Base-by-base conservation (phyloP, 2,329 filamentous ascomycete genomes). In the Epichloe coenophiala region DNA sequence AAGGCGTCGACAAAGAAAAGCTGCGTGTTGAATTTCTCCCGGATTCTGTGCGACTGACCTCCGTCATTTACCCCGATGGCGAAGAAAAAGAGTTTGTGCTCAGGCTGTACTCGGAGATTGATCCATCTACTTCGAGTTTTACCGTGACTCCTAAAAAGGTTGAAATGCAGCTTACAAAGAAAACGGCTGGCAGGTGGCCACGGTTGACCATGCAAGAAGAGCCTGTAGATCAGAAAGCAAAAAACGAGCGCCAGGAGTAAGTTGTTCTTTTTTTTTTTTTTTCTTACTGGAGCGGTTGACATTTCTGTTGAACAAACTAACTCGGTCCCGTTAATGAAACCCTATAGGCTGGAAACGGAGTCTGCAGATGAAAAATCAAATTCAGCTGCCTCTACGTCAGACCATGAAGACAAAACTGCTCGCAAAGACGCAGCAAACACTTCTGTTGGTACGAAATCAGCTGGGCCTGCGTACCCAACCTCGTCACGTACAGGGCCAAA, bases 401-500 rank as follows among this genome's bases (percentile, higher is more conserved):
- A 58, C 12, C n/a, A 21, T 19, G 11, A 40, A 21, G 17, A 36
- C 12, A 7, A 47, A 4, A 49, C 35, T 23, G 12, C 41, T 12
- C 15, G 36, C 31, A 39, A 48, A 15, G 0, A 17, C 17, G 21
- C 35, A 37, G 23, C 45, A 12, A 6, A 21, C 9, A 5, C 11
- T 7, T 37, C 38, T 12, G 38, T 38, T n/a, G 13, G 4, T 21
- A 7, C 13, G 3, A 47, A 44, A 27, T 2, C 51, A 49, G 52
- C 33, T 13, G 63, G 49, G 13, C 86, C 84, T 0, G 68, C 74
- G 0, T 96, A 97, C 63, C 91, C 93, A 1, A 91, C 89, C 0
- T 96, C 90, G 1, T 93, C 91, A 12, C 84, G 82, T 54, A 75
- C 70, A 1, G 91, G 90, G 0, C 80, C 86, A 3, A 95, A 95